Conservation (phyloP, 495 filamentous ascomycete species). For the Aspergillus coremiiformis region DNA sequence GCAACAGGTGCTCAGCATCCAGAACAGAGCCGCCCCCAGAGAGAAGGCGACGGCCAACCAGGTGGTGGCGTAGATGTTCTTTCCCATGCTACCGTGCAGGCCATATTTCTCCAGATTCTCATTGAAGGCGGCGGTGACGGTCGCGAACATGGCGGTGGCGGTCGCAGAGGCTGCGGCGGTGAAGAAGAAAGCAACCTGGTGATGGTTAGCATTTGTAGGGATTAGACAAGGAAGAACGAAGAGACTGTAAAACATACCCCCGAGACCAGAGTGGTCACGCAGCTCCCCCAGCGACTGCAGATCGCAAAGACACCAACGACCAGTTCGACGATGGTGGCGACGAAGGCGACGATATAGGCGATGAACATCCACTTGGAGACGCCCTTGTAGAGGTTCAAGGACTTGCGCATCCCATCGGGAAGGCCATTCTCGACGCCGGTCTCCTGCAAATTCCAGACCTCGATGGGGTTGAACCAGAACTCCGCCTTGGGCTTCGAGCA, state of each 20-base stretch:
- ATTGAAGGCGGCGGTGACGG: conserved; percentile 53
- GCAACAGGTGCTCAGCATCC: conserved; percentile 87
- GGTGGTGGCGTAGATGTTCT: conserved; percentile 55
- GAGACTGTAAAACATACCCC: conserved; percentile 30
- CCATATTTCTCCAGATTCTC: conserved; percentile 56
- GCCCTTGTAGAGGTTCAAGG: conserved; percentile 60
- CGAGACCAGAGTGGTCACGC: conserved; percentile 70
- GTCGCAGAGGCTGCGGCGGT: conserved; percentile 51
- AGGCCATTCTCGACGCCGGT: conserved; percentile 49
- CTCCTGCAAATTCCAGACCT: conserved; percentile 54
- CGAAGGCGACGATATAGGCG: conserved; percentile 61
- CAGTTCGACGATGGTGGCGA: conserved; percentile 61
- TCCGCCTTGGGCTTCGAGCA: conserved; percentile 53
- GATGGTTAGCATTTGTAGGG: conserved; percentile 17
- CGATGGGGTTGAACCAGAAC: conserved; percentile 71
- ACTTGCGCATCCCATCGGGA: conserved; percentile 54
- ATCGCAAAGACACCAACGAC: conserved; percentile 63
- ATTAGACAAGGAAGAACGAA: conserved; percentile 16
- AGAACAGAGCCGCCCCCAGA: conserved; percentile 69
- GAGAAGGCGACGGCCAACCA: conserved; percentile 80
- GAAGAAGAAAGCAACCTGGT: conserved; percentile 45
- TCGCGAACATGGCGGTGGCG: conserved; percentile 53
- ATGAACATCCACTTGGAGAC: conserved; percentile 77
- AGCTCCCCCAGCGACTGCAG: conserved; percentile 62
- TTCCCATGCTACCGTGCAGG: conserved; percentile 56